Percentiles rank a stretch among this genome's conserved stretches.
phyloP scores from a whole-genome alignment of 805 yeast species.

The Ogataea ganodermae region DNA sequence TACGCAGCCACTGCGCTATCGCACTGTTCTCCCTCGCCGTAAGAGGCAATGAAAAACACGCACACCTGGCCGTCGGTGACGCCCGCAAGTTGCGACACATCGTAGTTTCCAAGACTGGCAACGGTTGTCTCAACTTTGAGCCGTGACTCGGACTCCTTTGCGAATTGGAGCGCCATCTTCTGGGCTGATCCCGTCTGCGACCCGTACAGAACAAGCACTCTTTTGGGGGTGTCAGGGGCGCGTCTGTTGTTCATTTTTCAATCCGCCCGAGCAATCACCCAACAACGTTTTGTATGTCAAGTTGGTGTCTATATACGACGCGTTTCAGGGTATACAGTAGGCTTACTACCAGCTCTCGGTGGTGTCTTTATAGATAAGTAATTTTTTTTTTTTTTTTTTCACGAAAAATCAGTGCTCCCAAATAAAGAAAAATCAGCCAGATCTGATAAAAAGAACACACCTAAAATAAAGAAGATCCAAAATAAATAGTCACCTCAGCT shows the following conservation, averaged over 20 bases:
- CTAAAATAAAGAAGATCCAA: too few species aligned
- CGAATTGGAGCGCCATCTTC: slow-evolving; percentile 51
- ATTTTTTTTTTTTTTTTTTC: too few species aligned
- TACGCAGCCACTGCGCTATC: slow-evolving; percentile 78
- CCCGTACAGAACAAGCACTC: slow-evolving; percentile 26
- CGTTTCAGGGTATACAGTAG: too few species aligned
- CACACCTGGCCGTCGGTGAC: slow-evolving; percentile 45
- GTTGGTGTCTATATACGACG: too few species aligned
- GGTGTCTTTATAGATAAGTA: too few species aligned
- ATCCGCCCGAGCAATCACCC: slow-evolving; percentile 24
- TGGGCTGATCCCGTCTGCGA: slow-evolving; percentile 38
- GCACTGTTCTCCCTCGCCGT: slow-evolving; percentile 97
- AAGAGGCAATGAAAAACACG: slow-evolving; percentile 77
- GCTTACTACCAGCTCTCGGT: too few species aligned
- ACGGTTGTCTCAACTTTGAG: slow-evolving; percentile 67
- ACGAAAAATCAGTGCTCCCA: too few species aligned
- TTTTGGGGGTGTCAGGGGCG: not conserved
- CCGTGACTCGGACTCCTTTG: slow-evolving; percentile 72
- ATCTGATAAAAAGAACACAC: too few species aligned
- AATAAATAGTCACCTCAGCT: too few species aligned
- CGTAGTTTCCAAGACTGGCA: slow-evolving; percentile 78
- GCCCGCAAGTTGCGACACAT: slow-evolving; percentile 63
- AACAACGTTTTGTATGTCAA: too few species aligned
- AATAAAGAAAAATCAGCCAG: too few species aligned
- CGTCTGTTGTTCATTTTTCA: slow-evolving; percentile 45